Percentiles rank a stretch among this genome's conserved stretches.
Conservation (phyloP, 371 early-diverging fungal genomes). For the Rhizopus stolonifer region DNA sequence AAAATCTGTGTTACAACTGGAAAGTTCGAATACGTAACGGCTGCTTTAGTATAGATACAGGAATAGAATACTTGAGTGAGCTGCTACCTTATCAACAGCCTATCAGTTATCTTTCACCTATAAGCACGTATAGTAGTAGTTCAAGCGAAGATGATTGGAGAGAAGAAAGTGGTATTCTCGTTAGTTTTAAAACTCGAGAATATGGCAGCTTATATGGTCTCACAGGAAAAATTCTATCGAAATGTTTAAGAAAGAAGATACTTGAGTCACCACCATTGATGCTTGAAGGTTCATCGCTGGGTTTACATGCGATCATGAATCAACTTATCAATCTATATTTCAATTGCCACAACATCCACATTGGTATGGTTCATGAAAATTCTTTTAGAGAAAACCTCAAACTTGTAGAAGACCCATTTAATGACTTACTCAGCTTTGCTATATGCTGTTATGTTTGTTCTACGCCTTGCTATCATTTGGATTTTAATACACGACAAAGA, state of each 20-base stretch:
- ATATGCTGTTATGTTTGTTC: conserved; percentile 17
- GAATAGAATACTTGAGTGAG: conserved; percentile 15
- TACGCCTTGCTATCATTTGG: conserved; percentile 11
- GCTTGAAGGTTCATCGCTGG: neutral
- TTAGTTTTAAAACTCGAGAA: neutral
- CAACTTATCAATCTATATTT: conserved; percentile 10
- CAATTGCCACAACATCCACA: conserved; percentile 10
- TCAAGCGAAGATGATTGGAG: neutral
- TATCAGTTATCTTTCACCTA: conserved; percentile 4
- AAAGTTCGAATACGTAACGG: conserved; percentile 12
- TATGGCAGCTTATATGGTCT: neutral
- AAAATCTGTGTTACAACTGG: conserved; percentile 8
- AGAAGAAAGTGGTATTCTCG: neutral
- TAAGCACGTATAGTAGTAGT: neutral
- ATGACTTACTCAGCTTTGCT: conserved; percentile 6
- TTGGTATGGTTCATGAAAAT: conserved; percentile 9
- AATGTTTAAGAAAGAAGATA: neutral
- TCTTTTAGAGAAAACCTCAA: conserved; percentile 3
- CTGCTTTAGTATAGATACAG: conserved; percentile 19
- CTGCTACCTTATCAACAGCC: conserved; percentile 3
- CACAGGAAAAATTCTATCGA: neutral
- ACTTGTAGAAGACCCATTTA: neutral
- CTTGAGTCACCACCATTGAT: neutral
- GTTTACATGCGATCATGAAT: neutral
- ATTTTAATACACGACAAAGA: neutral